phyloP scores from a whole-genome alignment of 768 basidiomycete species.

The Panus rudis region DNA sequence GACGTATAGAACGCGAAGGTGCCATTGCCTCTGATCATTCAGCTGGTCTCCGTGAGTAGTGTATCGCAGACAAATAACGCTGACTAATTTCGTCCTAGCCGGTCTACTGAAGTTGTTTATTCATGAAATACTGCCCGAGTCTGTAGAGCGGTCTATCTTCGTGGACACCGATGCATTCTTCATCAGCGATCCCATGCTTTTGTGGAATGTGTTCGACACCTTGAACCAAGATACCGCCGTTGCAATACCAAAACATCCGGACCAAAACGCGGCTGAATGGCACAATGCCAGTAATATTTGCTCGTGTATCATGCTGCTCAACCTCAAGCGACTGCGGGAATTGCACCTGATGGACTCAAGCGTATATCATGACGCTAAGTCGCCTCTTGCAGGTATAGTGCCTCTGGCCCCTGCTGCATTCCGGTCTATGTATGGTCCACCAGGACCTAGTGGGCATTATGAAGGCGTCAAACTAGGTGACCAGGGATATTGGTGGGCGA shows the following conservation, averaged over 20 bases:
- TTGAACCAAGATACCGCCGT: slow-evolving; percentile 31
- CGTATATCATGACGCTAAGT: slow-evolving; percentile 27
- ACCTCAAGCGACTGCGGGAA: slow-evolving; percentile 36
- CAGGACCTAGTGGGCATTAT: slow-evolving; percentile 31
- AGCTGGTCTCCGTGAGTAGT: slow-evolving; percentile 38
- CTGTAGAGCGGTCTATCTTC: slow-evolving; percentile 39
- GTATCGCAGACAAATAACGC: neutral
- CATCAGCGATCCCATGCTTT: slow-evolving; percentile 37
- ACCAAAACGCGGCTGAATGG: slow-evolving; percentile 34
- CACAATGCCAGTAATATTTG: slow-evolving; percentile 40
- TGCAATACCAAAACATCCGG: slow-evolving; percentile 39
- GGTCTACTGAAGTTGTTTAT: slow-evolving; percentile 49
- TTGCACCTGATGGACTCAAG: slow-evolving; percentile 42
- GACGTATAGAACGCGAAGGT: slow-evolving; percentile 40
- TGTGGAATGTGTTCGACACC: slow-evolving; percentile 36
- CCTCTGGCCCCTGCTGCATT: slow-evolving; percentile 38
- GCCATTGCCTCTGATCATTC: slow-evolving; percentile 38
- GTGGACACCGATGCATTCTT: slow-evolving; percentile 48
- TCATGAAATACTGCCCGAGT: slow-evolving; percentile 40
- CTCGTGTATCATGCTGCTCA: slow-evolving; percentile 47
- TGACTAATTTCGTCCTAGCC: too few relatives aligned
- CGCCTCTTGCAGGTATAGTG: slow-evolving; percentile 9
- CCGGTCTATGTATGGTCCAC: slow-evolving; percentile 35
- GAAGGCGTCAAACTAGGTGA: slow-evolving; percentile 42
- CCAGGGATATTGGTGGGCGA: slow-evolving; percentile 50